Evolutionary conservation across 139 green algal genomes (phyloP), one percentile per base, ranked within the genome.

Genomic region (Chlamydomonas schloesseri): DNA sequence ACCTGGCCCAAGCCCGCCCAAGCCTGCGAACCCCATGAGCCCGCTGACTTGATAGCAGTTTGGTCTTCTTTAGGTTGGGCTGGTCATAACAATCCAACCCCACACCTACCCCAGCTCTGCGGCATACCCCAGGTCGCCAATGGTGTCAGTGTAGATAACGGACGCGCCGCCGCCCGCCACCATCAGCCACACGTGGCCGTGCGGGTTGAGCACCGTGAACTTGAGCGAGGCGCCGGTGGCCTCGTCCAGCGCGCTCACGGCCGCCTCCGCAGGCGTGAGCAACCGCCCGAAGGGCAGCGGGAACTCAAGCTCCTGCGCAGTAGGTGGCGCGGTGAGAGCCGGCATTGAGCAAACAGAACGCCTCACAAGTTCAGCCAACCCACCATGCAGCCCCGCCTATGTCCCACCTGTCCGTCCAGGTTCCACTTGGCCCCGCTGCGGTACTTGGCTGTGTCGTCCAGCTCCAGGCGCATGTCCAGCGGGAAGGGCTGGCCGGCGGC

Each of bases 81-180:
- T n/a, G n/a, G n/a, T n/a, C n/a, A n/a, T n/a, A n/a, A n/a, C n/a
- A n/a, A n/a, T n/a, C n/a, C n/a, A n/a, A n/a, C n/a, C 42, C 42
- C 71, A 3, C 71, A 71, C 92, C 89, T 50, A 89, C 90, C 82
- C 84, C 71, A 88, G 82, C 89, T 95, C 89, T 20, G 90, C 31
- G 1, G 95, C 91, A 36, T 89, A 95, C 14, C 96, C 96, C 75
- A 98, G 89, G 80, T 98, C 96, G 17, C 84, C 96, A 24, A 98
- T 95, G 0, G 96, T 98, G 96, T 98, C 96, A 5, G 96, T 93
- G 84, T 99, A 99, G 76, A 98, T 99, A 15, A 99, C 96, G 42
- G 82, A 94, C 0, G 96, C 96, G 28, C 96, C 96, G n/a, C 96
- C 96, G 33, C 96, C 96, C 33, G 95, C 94, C 33, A 99, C 96